phyloP scores from a whole-genome alignment of 139 green algal genomes.

The Chlamydomonas sphaeroides region DNA sequence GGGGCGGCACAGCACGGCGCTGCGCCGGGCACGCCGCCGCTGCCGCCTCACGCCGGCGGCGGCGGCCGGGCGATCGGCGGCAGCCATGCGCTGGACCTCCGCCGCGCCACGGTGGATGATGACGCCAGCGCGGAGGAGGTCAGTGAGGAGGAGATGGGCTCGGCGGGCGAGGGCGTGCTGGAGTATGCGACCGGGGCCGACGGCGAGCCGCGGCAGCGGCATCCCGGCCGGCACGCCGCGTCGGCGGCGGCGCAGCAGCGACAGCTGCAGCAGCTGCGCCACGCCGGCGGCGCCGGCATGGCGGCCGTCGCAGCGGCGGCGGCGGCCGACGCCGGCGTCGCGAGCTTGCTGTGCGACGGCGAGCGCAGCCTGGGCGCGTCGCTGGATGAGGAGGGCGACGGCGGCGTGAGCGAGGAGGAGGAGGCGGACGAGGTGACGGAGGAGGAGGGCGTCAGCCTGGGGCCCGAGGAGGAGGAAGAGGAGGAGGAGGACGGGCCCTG shows the following conservation, averaged over 20 bases:
- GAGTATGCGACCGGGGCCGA: neutral
- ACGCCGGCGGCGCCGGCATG: slow-evolving; percentile 14
- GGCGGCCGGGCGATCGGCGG: slow-evolving; percentile 34
- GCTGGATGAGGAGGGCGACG: neutral
- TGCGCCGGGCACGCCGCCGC: neutral
- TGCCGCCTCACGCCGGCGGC: slow-evolving; percentile 16
- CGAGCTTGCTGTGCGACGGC: neutral
- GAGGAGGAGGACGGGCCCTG: slow-evolving; percentile 48
- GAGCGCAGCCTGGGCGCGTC: slow-evolving; percentile 11
- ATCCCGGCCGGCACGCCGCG: neutral
- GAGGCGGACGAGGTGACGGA: slow-evolving; percentile 6
- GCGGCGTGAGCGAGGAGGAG: neutral
- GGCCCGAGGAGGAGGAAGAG: slow-evolving; percentile 23
- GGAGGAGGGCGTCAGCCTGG: slow-evolving; percentile 19
- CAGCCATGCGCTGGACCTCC: slow-evolving; percentile 49
- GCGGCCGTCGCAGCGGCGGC: neutral
- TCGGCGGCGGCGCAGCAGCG: neutral
- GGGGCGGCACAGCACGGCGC: neutral
- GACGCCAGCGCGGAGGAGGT: slow-evolving; percentile 42
- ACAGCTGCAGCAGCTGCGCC: slow-evolving; percentile 19
- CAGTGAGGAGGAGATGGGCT: slow-evolving; percentile 51
- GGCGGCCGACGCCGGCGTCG: neutral
- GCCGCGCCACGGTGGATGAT: slow-evolving; percentile 15
- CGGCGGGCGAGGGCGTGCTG: neutral
- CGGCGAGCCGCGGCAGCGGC: neutral